A percentile compares a stretch with the other conserved stretches of the same genome.
Conservation (phyloP, 805 yeast species). For the Zygosaccharomyces gambellarensis region DNA sequence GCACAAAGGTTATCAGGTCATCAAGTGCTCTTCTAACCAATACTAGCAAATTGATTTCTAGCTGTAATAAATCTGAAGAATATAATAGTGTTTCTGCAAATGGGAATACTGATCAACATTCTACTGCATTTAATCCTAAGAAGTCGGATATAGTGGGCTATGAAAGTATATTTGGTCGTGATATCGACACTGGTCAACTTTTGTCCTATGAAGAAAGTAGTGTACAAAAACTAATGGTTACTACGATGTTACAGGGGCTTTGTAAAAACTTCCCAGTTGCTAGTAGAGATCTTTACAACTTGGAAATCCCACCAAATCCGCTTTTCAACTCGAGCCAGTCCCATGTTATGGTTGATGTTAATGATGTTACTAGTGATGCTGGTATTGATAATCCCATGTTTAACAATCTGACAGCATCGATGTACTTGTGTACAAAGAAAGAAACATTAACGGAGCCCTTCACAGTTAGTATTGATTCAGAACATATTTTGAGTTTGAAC, state of each 20-base stretch:
- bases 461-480: constrained; percentile 57
- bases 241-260: constrained; percentile 66
- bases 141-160: constrained; percentile 55
- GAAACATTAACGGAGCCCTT: constrained; percentile 75
- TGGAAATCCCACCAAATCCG: constrained; percentile 44
- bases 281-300: constrained; percentile 32
- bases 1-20: constrained; percentile 42
- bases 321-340: constrained; percentile 47
- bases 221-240: constrained; percentile 58
- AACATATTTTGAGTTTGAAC: constrained; percentile 55
- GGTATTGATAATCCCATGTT: constrained; percentile 59
- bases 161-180: constrained; percentile 63
- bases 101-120: constrained; percentile 24
- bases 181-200: constrained; percentile 53
- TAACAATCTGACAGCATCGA: constrained; percentile 59
- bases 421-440: constrained; percentile 61
- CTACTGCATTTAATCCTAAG: constrained; percentile 6
- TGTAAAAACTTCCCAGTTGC: constrained; percentile 63
- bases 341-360: constrained; percentile 73
- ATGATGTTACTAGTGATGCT: constrained; percentile 58
- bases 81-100: constrained; percentile 34
- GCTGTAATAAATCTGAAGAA: constrained; percentile 21
- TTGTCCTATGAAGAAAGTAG: constrained; percentile 40
- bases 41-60: constrained; percentile 55
- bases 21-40: constrained; percentile 51